phyloP scores from a whole-genome alignment of 179 eudicot species.

The Amaranthus tricolor region DNA sequence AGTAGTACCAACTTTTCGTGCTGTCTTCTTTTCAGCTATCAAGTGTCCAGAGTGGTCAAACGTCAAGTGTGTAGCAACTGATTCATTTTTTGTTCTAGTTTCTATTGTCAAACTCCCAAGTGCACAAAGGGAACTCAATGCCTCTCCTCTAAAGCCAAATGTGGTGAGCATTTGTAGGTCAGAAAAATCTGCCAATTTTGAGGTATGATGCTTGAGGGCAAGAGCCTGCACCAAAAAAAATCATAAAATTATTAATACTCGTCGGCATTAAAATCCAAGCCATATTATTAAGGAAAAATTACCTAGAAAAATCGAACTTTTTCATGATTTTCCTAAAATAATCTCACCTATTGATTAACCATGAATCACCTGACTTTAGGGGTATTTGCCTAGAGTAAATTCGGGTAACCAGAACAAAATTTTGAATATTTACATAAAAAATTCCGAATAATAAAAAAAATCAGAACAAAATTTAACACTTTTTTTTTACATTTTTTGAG shows the following conservation, averaged over 20 bases:
- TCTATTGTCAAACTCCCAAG: constrained; percentile 85
- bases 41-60: constrained; percentile 72
- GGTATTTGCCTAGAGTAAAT: too few relatives aligned
- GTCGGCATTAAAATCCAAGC: neutral
- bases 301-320: too few relatives aligned
- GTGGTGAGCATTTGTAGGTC: constrained; percentile 90
- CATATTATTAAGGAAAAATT: constrained; percentile 11
- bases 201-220: constrained; percentile 95
- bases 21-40: constrained; percentile 74
- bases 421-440: too few relatives aligned
- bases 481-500: too few relatives aligned
- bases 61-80: constrained; percentile 83
- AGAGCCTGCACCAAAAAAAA: constrained; percentile 53
- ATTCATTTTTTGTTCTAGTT: constrained; percentile 76
- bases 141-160: constrained; percentile 98
- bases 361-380: too few relatives aligned
- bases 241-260: neutral
- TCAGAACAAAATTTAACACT: too few relatives aligned
- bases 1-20: constrained; percentile 92
- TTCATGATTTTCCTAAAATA: too few relatives aligned
- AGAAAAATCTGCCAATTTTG: constrained; percentile 76
- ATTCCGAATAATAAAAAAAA: too few relatives aligned
- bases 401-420: too few relatives aligned
- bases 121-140: constrained; percentile 88
- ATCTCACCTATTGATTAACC: too few relatives aligned